A percentile compares a stretch with the other conserved stretches of the same genome.
Evolutionary conservation across 345 rosid genomes (phyloP).

Genomic region (Camelina sativa): DNA sequence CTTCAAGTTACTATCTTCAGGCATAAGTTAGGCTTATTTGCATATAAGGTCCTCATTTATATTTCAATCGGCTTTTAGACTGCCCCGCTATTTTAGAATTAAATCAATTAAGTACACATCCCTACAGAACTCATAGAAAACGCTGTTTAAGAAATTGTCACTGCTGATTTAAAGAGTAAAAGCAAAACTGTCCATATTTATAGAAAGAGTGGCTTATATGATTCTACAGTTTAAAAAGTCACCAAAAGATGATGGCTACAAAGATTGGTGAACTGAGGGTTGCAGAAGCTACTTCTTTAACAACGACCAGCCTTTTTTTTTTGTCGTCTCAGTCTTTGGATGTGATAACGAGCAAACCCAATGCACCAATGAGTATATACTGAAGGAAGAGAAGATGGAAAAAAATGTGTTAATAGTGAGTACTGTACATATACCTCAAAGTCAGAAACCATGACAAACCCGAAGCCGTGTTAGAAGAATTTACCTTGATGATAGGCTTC

Average conservation of each 20-base stretch:
- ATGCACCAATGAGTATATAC: conserved; percentile 60
- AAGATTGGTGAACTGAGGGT: conserved; percentile 10
- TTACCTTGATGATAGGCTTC: conserved; percentile 83
- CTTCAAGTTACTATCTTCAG: background rate
- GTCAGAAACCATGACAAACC: background rate
- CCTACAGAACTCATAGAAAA: background rate
- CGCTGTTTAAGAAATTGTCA: background rate
- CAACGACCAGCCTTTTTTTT: background rate
- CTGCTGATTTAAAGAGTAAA: background rate
- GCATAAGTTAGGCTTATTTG: background rate
- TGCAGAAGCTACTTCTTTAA: conserved; percentile 24
- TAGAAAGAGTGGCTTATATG: background rate
- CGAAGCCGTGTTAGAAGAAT: conserved; percentile 19
- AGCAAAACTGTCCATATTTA: background rate
- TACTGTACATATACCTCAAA: conserved; percentile 6
- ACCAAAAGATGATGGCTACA: background rate
- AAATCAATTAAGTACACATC: too few species aligned
- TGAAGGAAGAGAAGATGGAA: conserved; percentile 43
- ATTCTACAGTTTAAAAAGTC: conserved; percentile 21
- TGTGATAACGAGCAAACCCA: conserved; percentile 68
- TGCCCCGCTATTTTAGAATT: background rate
- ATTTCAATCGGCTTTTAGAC: background rate
- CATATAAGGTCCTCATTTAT: background rate
- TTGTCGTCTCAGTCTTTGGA: conserved; percentile 58
- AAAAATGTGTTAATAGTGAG: background rate